phyloP scores from a whole-genome alignment of 1,284 basidiomycete species.

The Vanrija sp. region DNA sequence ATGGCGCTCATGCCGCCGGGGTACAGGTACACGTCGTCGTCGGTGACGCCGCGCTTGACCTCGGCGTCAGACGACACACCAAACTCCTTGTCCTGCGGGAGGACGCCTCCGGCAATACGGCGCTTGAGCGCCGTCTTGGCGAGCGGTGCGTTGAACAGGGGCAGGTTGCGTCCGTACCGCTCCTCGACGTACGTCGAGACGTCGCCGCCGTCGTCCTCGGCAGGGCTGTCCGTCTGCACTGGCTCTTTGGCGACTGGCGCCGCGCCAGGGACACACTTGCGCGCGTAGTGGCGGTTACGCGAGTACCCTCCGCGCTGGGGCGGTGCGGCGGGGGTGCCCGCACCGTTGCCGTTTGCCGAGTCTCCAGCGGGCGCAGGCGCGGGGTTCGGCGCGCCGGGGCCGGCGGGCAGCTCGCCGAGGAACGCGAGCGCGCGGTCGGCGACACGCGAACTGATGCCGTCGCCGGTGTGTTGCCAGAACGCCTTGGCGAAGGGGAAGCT shows the following conservation, averaged over 20 bases:
- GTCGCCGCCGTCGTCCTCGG: slow-evolving; percentile 51
- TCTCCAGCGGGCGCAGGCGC: background rate
- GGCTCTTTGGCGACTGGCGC: slow-evolving; percentile 1
- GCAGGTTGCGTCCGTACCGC: slow-evolving; percentile 90
- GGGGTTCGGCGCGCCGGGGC: slow-evolving; percentile 5
- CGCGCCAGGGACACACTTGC: slow-evolving; percentile 2
- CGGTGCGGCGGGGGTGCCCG: background rate
- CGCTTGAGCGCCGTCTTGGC: slow-evolving; percentile 83
- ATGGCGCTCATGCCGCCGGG: slow-evolving; percentile 90
- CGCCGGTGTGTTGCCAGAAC: slow-evolving; percentile 94
- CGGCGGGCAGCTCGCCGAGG: slow-evolving; percentile 53
- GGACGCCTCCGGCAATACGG: slow-evolving; percentile 81
- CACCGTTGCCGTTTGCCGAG: background rate
- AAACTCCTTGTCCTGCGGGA: slow-evolving; percentile 56
- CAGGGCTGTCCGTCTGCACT: slow-evolving; percentile 6
- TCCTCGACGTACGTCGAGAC: slow-evolving; percentile 72
- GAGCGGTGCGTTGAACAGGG: slow-evolving; percentile 64
- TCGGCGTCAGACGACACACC: slow-evolving; percentile 17
- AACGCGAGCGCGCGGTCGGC: slow-evolving; percentile 77
- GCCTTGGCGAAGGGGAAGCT: slow-evolving; percentile 71
- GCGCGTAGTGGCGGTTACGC: slow-evolving; percentile 43
- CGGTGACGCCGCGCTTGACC: slow-evolving; percentile 54
- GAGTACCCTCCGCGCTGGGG: slow-evolving; percentile 45
- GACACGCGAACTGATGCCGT: slow-evolving; percentile 81
- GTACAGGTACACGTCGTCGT: slow-evolving; percentile 83